phyloP scores from a whole-genome alignment of 2,329 filamentous ascomycete species.

The Phialocephala sp. region DNA sequence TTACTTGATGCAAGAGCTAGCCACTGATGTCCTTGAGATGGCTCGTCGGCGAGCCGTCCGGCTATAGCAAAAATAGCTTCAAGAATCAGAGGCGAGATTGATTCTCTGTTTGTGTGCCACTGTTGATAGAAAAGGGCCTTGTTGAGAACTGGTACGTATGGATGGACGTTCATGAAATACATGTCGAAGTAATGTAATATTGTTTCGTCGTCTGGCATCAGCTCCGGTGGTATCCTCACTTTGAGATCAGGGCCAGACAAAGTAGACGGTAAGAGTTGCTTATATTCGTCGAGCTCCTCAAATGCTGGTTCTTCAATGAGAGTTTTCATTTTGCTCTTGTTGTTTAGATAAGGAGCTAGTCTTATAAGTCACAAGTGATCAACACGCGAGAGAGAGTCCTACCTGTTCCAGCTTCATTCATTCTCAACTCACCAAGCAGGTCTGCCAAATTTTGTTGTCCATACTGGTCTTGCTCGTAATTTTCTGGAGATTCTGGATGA shows the following conservation, averaged over 20 bases:
- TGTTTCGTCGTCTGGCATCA: conserved; percentile 89
- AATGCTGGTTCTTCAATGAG: conserved; percentile 66
- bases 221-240: conserved; percentile 85
- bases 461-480: conserved; percentile 67
- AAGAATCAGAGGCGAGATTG: conserved; percentile 86
- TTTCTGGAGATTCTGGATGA: conserved; percentile 51
- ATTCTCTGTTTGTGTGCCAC: conserved; percentile 82
- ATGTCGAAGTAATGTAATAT: conserved; percentile 86
- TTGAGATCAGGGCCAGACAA: conserved; percentile 73
- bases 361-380: background rate
- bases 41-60: conserved; percentile 81
- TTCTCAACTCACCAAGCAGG: conserved; percentile 83
- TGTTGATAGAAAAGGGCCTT: conserved; percentile 84
- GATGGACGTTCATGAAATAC: conserved; percentile 89
- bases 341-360: conserved; percentile 82
- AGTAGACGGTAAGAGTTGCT: conserved; percentile 71
- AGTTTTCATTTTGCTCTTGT: conserved; percentile 53
- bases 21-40: conserved; percentile 88
- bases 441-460: conserved; percentile 76
- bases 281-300: conserved; percentile 75
- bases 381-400: conserved; percentile 43
- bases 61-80: conserved; percentile 93
- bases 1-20: conserved; percentile 84
- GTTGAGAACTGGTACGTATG: conserved; percentile 89
- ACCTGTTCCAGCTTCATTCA: conserved; percentile 88